Base-by-base conservation (phyloP, 352 stramenopile genomes). In the Elongisporangium senticosum region DNA sequence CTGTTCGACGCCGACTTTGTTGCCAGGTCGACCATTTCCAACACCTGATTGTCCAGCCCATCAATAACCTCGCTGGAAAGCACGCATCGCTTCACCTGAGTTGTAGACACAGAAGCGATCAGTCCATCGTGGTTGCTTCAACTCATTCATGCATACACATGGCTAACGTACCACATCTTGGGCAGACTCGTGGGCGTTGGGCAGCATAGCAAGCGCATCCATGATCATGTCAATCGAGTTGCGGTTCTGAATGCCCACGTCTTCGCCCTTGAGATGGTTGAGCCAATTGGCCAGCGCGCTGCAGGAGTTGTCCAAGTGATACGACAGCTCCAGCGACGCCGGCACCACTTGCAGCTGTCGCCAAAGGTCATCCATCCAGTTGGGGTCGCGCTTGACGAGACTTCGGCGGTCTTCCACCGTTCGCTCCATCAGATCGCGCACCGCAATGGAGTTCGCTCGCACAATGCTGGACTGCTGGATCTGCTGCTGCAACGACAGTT, bases 221-320 rank as follows among this genome's bases (percentile, higher is more conserved):
- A 69, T n/a, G 3, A 72, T 17, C 21, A 61, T n/a, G 19, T 67
- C 62, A 47, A 69, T 47, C 0, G 21, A 55, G n/a, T 70, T 47
- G 2, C 63, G 37, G 17, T 68, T 23, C 54, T 71, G 50, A 24
- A 19, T 6, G 0, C 19, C 26, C 0, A 53, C 55, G 14, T 61
- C 51, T 11, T 51, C 50, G 0, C 47, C 43, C 17, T 61, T 51
- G 3, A 63, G 22, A 8, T 55, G 50, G 4, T 63, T 71, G 21
- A 69, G 50, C 75, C 75, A 85, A 14, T 53, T 64, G 0, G 59
- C 71, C 15, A 83, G 53, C 43, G 75, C 73, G 48, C 78, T 66
- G 19, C 69, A 61, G 23, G 69, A 72, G 28, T 71, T 7, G 19
- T 85, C 77, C 17, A 85, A 24, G 8, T 68, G 62, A 58, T 71